Percentiles rank a stretch among this genome's conserved stretches.
Evolutionary conservation across 2,329 filamentous ascomycete species (phyloP).

Genomic region (Simplicillium sp.): DNA sequence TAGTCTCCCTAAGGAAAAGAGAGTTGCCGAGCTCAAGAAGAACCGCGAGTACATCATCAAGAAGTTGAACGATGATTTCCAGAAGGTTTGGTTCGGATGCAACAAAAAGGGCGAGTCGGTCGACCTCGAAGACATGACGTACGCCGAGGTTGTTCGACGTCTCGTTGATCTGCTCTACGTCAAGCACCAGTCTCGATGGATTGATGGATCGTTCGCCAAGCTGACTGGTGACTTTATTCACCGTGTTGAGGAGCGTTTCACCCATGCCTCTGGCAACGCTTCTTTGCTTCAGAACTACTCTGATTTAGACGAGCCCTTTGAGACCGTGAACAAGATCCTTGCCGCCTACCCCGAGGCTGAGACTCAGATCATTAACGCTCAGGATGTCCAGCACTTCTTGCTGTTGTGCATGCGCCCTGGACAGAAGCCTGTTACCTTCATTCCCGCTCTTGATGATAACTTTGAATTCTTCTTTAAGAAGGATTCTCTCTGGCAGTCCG

Average conservation of each 20-base stretch:
- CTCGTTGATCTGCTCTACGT: conserved; percentile 89
- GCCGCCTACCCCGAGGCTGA: conserved; percentile 78
- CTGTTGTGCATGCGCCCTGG: conserved; percentile 82
- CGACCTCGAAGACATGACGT: conserved; percentile 94
- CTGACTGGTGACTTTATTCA: conserved; percentile 94
- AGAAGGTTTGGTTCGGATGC: conserved; percentile 92
- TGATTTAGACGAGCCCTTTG: conserved; percentile 76
- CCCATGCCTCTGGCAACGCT: conserved; percentile 55
- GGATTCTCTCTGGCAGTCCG: conserved; percentile 97
- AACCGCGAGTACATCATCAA: conserved; percentile 86
- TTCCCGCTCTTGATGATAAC: conserved; percentile 89
- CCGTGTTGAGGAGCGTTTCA: conserved; percentile 94
- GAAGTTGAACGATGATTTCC: conserved; percentile 92
- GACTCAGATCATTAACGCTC: conserved; percentile 89
- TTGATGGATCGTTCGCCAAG: conserved; percentile 71
- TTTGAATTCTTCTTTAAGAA: conserved; percentile 99
- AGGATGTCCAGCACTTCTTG: conserved; percentile 96
- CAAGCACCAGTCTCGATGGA: conserved; percentile 85
- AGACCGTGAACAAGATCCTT: conserved; percentile 69
- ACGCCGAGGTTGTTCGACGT: conserved; percentile 75
- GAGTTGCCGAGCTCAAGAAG: conserved; percentile 78
- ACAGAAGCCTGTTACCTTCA: conserved; percentile 95
- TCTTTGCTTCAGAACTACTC: conserved; percentile 85
- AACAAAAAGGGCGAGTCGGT: conserved; percentile 73
- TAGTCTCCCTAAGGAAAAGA: conserved; percentile 88